Evolutionary conservation across 208 protist genomes (phyloP), one percentile per base, ranked within the genome.

Genomic region (Trypanosoma platydactyli): DNA sequence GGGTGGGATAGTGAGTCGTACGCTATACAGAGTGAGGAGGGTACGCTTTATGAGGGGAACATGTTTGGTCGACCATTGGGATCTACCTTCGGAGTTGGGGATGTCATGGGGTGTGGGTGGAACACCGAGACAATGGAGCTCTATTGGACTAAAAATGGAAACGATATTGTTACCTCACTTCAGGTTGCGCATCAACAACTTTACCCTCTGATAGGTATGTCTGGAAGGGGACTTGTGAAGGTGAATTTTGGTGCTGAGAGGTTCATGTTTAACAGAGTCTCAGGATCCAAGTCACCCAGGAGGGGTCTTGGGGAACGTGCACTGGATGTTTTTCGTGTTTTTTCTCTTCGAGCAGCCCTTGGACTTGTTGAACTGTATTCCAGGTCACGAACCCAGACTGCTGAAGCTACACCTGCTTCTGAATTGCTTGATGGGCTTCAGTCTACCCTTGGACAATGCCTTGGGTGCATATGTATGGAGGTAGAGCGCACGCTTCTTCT

Each of bases 91-190:
- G 65, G 68, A 20, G 74, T 84, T 33, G 93, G 91, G 27, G 88
- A 96, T 66, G 82, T 91, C 15, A 81, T 95, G 5, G 93, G 93
- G 11, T 97, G 93, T 64, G 93, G 93, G 25, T 91, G 89, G 86
- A 76, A 83, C 54, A 68, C 59, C 18, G 82, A 81, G 25, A 65
- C 61, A 20, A 68, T 55, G 27, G 76, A 86, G 44, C 54, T 94
- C 30, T 97, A 79, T 60, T 97, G 88, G 88, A 96, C 90, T 2
- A 71, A 80, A 12, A 95, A 97, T 69, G 93, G 93, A 29, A 83
- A 68, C 24, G 38, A 83, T 27, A 69, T 95, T 33, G 69, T 84
- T 27, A 52, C 58, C 16, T 65, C 81, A 27, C 51, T 71, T 11
- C 45, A 79, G 1, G 61, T 63, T 16, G n/a, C 64, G 9, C 40